Evolutionary conservation across 2,329 filamentous ascomycete genomes (phyloP).

Genomic region (Botryotinia globosa): DNA sequence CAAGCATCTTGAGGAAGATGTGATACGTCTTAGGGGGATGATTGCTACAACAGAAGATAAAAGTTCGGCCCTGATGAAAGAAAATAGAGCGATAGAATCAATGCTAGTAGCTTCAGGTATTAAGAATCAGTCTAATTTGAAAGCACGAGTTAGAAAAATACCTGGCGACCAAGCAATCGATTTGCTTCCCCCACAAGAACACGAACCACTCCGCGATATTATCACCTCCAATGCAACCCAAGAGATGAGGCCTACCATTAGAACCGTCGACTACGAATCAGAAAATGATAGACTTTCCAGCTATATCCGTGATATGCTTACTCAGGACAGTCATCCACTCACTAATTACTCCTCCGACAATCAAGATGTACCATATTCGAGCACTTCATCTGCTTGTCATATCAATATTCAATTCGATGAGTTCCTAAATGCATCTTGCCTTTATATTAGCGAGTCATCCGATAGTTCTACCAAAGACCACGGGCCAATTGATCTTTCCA

Average conservation of each 20-base stretch:
- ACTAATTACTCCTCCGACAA: neutral
- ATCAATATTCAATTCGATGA: neutral
- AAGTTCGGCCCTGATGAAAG: conserved; percentile 24
- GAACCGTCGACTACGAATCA: neutral
- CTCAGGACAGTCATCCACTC: neutral
- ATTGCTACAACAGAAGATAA: conserved; percentile 30
- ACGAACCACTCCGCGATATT: neutral
- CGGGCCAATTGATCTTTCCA: neutral
- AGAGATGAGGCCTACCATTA: neutral
- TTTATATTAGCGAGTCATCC: neutral
- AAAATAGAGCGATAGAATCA: conserved; percentile 30
- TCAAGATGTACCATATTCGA: neutral
- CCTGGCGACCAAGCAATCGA: neutral
- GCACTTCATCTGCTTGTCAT: neutral
- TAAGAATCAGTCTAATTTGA: neutral
- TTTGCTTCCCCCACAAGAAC: neutral
- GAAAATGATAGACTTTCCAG: conserved; percentile 14
- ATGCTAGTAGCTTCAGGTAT: neutral
- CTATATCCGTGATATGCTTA: conserved; percentile 1
- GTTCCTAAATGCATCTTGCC: neutral
- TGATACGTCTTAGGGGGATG: conserved; percentile 32
- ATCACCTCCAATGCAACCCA: neutral
- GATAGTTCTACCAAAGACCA: too few species aligned
- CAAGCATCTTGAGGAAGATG: conserved; percentile 36
- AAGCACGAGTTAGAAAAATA: neutral